Conservation (phyloP, 148 eudicot genomes). For the Limonium bicolor region DNA sequence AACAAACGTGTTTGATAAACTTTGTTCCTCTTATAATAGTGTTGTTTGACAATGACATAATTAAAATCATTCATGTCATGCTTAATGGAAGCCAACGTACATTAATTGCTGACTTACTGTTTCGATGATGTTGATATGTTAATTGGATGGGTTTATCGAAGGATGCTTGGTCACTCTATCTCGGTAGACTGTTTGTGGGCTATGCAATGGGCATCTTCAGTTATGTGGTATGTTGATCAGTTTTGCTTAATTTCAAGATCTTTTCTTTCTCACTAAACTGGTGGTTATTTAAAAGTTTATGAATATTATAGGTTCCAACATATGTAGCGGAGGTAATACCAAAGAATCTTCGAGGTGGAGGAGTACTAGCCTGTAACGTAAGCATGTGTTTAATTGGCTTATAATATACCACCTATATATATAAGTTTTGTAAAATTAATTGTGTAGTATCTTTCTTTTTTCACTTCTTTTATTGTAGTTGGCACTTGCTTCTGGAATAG, state of each 20-base stretch:
- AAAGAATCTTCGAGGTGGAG: conserved; percentile 7
- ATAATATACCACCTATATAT: not conserved
- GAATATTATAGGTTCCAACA: conserved; percentile 2
- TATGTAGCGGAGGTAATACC: conserved; percentile 6
- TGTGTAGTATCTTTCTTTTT: not conserved
- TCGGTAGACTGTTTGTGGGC: conserved; percentile 1
- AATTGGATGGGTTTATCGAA: too few relatives aligned
- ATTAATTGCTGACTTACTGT: too few relatives aligned
- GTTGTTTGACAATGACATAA: too few relatives aligned
- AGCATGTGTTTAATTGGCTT: not conserved
- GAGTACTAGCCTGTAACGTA: not conserved
- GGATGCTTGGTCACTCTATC: not conserved
- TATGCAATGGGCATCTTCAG: not conserved
- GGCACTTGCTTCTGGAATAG: not conserved
- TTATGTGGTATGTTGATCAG: not conserved
- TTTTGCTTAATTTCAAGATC: not conserved
- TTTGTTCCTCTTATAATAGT: too few relatives aligned
- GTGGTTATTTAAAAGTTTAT: not conserved
- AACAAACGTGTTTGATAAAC: too few relatives aligned
- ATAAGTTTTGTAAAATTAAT: not conserved
- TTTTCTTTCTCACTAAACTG: not conserved
- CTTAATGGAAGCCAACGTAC: too few relatives aligned
- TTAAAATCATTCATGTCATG: too few relatives aligned
- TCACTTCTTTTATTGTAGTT: not conserved
- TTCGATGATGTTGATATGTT: too few relatives aligned